Evolutionary conservation across 2,329 filamentous ascomycete species (phyloP), one percentile per base, ranked within the genome.

Genomic region (Tolypocladium nubicola): DNA sequence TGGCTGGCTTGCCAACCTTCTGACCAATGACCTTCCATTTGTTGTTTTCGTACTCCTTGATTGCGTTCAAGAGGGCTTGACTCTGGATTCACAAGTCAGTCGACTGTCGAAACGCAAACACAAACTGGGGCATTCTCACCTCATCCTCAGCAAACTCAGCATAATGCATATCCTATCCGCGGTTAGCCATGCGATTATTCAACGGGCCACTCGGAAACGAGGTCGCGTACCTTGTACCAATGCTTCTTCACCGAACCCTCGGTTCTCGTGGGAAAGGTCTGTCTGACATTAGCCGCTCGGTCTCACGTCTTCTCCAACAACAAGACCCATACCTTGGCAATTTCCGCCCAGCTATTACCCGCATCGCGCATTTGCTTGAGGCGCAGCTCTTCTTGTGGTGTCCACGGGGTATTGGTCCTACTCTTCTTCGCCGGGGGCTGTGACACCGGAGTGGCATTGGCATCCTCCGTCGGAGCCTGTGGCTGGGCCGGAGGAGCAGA

Each of bases 231-330:
- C 82, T 97, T 97, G 75, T 99, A 97, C 93, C 94, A 99, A 72
- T 99, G 94, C 76, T 97, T 99, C 80, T 97, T 99, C 26, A 99
- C 94, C 68, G 92, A 97, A 9, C 94, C 94, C 75, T 99, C 94
- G 47, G 94, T 99, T 67, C 94, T 83, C 30, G 85, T 86, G 13
- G 94, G 93, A 70, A 99, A 99, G 2, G 89, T 92, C 89, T 95
- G 43, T 62, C 13, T 41, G 54, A 50, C 33, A 43, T 58, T 16
- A 60, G 59, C 26, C 26, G 33, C 30, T 19, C 5, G 5, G 6
- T 37, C 45, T 21, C 14, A 35, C 30, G 30, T 23, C 10, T 13
- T 45, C 30, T 11, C 19, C 19, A 19, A 9, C 21, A 23, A 2
- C 16, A 37, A 23, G 30, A 16, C 6, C 68, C 90, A 81, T 94